Percentiles rank a stretch among this genome's conserved stretches.
These are phyloP conservation scores for Pyrenochaeta sp. DNA, from an alignment of 2,329 filamentous ascomycete species.

Conservation along the genomic window DNA sequence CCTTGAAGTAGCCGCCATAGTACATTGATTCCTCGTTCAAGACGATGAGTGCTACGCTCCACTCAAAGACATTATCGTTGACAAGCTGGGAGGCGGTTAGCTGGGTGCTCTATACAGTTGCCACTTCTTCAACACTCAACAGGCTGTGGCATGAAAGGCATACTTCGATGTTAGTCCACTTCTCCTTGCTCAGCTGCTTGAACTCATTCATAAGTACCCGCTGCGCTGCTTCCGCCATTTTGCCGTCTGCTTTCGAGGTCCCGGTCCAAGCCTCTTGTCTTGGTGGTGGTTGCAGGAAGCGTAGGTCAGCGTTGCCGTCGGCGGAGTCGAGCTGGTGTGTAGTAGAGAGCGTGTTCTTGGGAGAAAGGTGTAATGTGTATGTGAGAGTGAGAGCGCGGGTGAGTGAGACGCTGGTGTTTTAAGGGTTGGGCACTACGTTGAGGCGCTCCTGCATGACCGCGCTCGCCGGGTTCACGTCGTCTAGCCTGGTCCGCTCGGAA, in stretches of 20 bases:
- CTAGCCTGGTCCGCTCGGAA: conserved; percentile 22
- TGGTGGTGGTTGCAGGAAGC: conserved; percentile 12
- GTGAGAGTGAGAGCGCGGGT: conserved; percentile 6
- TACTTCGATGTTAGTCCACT: conserved; percentile 92
- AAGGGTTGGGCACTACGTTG: conserved; percentile 13
- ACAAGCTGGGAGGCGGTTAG: conserved; percentile 65
- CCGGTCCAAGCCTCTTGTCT: conserved; percentile 12
- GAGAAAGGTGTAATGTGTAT: conserved; percentile 6
- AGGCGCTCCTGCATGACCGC: conserved; percentile 13
- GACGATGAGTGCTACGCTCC: conserved; percentile 89
- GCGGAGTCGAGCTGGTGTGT: conserved; percentile 4
- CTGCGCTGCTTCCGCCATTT: conserved; percentile 63
- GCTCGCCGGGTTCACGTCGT: conserved; percentile 29
- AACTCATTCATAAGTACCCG: conserved; percentile 90
- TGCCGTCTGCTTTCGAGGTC: conserved; percentile 13
- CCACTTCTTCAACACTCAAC: conserved; percentile 11
- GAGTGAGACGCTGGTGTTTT: conserved; percentile 17
- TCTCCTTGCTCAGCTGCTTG: conserved; percentile 82
- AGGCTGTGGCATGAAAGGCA: conserved; percentile 29
- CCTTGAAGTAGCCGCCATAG: conserved; percentile 92
- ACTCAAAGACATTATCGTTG: conserved; percentile 84
- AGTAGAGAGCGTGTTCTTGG: conserved; percentile 6
- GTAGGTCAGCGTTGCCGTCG: conserved; percentile 4
- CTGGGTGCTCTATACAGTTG: conserved; percentile 22
- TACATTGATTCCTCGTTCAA: conserved; percentile 92